Evolutionary conservation across 495 filamentous ascomycete genomes (phyloP).

Genomic region (Ramalina intermedia): DNA sequence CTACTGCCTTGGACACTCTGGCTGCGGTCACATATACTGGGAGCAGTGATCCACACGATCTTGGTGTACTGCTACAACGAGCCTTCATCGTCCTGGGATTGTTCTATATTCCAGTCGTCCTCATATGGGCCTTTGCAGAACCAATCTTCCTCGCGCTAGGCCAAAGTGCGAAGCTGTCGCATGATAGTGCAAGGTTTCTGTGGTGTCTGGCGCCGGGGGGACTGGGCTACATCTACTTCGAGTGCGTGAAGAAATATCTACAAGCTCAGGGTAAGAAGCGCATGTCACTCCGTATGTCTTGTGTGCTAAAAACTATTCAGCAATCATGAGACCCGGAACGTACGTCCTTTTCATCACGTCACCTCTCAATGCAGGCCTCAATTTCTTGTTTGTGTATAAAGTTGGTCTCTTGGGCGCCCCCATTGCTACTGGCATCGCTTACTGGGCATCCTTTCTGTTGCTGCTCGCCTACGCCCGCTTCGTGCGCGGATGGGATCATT

Average conservation of each 20-base stretch:
- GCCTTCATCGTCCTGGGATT: slow-evolving; percentile 58
- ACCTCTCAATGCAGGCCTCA: slow-evolving; percentile 61
- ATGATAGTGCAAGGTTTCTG: slow-evolving; percentile 61
- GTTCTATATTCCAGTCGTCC: slow-evolving; percentile 63
- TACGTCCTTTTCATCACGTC: slow-evolving; percentile 78
- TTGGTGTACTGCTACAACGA: slow-evolving; percentile 70
- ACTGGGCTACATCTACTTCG: slow-evolving; percentile 83
- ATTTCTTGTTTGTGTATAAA: slow-evolving; percentile 65
- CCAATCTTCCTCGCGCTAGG: slow-evolving; percentile 63
- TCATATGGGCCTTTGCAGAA: slow-evolving; percentile 67
- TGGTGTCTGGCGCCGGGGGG: slow-evolving; percentile 71
- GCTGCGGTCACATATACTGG: slow-evolving; percentile 80
- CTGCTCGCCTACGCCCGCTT: slow-evolving; percentile 65
- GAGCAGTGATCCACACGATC: slow-evolving; percentile 64
- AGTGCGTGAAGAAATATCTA: slow-evolving; percentile 81
- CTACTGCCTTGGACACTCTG: slow-evolving; percentile 79
- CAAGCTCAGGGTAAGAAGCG: slow-evolving; percentile 61
- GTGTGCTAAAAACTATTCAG: slow-evolving; percentile 22
- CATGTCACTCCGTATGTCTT: background rate
- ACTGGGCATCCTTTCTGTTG: slow-evolving; percentile 73
- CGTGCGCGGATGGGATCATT: slow-evolving; percentile 58
- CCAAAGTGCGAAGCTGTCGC: slow-evolving; percentile 64
- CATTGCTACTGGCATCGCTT: slow-evolving; percentile 68
- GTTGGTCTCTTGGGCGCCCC: slow-evolving; percentile 70
- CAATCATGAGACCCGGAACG: slow-evolving; percentile 76